Conservation (phyloP, 805 yeast genomes). For the Teunomyces tritomae region DNA sequence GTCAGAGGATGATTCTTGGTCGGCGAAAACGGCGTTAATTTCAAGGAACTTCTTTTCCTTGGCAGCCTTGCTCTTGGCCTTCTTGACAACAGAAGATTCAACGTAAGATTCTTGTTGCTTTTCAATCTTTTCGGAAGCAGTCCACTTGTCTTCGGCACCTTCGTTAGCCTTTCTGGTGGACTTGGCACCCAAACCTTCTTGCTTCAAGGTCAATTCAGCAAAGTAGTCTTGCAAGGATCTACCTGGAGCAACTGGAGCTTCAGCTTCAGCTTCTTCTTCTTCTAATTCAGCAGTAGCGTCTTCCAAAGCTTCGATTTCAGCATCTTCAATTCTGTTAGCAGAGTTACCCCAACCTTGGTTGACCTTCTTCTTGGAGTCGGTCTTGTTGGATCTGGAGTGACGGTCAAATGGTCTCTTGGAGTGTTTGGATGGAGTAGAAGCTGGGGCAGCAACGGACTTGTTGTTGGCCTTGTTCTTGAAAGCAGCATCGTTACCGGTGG, state of each 20-base stretch:
- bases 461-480: conserved; percentile 63
- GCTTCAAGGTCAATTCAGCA: conserved; percentile 56
- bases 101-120: conserved; percentile 63
- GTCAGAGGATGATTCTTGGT: conserved; percentile 36
- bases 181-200: conserved; percentile 38
- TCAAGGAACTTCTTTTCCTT: conserved; percentile 82
- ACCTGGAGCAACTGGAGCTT: conserved; percentile 49
- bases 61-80: conserved; percentile 64
- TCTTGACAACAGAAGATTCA: conserved; percentile 63
- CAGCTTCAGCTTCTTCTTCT: conserved; percentile 40
- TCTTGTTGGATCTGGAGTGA: conserved; percentile 78
- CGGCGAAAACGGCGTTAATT: conserved; percentile 69
- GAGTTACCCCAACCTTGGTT: conserved; percentile 88
- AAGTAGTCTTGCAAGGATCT: conserved; percentile 87
- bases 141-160: conserved; percentile 53
- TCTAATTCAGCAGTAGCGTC: conserved; percentile 43
- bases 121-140: conserved; percentile 58
- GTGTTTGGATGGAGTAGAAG: conserved; percentile 51
- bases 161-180: conserved; percentile 53
- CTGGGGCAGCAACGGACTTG: conserved; percentile 59
- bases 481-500: conserved; percentile 89
- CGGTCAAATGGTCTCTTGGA: conserved; percentile 72
- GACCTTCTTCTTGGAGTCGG: conserved; percentile 81
- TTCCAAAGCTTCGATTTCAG: conserved; percentile 49
- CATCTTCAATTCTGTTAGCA: conserved; percentile 61